These are phyloP conservation scores for Nepenthes alata DNA, from an alignment of 179 eudicot species.

Conservation along the genomic window DNA sequence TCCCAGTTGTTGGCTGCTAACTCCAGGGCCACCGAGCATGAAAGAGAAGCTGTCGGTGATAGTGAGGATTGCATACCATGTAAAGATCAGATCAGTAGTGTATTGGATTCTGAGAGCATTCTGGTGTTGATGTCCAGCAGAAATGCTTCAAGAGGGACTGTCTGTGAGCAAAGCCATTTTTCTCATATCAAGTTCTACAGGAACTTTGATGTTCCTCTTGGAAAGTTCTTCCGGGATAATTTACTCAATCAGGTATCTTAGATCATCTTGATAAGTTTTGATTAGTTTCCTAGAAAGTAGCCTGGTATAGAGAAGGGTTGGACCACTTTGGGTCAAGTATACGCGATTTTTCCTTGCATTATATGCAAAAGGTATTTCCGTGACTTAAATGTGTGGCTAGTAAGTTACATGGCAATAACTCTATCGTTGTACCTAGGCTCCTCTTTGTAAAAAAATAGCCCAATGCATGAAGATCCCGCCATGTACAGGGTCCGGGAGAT, in stretches of 20 bases:
- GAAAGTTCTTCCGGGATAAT: conserved; percentile 64
- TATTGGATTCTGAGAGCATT: conserved; percentile 84
- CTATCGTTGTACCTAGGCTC: too few relatives aligned
- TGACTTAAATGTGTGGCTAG: too few relatives aligned
- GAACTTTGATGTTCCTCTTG: conserved; percentile 74
- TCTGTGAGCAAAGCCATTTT: conserved; percentile 79
- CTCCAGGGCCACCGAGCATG: conserved; percentile 15
- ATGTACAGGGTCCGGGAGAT: too few relatives aligned
- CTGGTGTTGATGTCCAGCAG: conserved; percentile 73
- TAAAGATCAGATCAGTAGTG: conserved; percentile 41
- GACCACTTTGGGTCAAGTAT: too few relatives aligned
- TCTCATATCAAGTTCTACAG: conserved; percentile 85
- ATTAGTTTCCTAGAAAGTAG: too few relatives aligned
- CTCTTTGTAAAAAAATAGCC: too few relatives aligned
- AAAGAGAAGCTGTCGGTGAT: conserved; percentile 18
- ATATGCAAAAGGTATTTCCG: too few relatives aligned
- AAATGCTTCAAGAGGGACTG: conserved; percentile 52
- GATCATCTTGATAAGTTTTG: not conserved
- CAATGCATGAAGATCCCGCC: too few relatives aligned
- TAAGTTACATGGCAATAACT: too few relatives aligned
- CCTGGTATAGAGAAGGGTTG: too few relatives aligned
- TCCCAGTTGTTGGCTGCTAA: conserved; percentile 7
- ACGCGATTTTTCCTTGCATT: too few relatives aligned
- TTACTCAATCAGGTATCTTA: conserved; percentile 64
- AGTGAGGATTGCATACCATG: conserved; percentile 26